Base-by-base conservation (phyloP, 129 eudicot species). In the Lactuca saligna region DNA sequence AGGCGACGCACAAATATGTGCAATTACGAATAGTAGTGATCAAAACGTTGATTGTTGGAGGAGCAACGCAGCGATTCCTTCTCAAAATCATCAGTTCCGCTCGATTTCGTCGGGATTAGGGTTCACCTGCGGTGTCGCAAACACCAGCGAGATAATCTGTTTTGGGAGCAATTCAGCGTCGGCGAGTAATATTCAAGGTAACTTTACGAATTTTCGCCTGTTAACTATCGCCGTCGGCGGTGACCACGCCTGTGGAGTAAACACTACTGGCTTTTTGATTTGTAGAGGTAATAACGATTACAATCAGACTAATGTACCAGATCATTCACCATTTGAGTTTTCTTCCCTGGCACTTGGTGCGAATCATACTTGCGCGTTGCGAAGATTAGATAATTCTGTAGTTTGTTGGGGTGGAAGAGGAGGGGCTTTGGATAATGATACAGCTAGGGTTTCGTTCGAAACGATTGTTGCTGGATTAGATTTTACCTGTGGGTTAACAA, bases 371-470 rank as follows among this genome's bases (percentile, higher is more conserved):
- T 85, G 90, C 60, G 86, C 66, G 2, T 71, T 82, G 61, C 48
- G 63, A 20, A 71, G 70, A 49, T 54, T 37, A 39, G 82, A 85
- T 58, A 75, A 75, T 32, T 68, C 60, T 15, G 86, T 79, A 8
- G 78, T 78, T 16, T 85, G 90, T 59, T 85, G 90, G 90, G 90
- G 90, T 9, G 81, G 81, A 34, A 6, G 12, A 0, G 72, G 46
- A 39, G 64, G 63, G 46, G 66, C 6, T 32, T 59, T 66, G 15
- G n/a, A 17, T 53, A n/a, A 9, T 13, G 33, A 54, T 54, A 55
- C 65, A 13, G 41, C 56, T 13, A 61, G 59, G 14, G 48, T 75
- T 39, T 82, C 86, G 8, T 85, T 85, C 50, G 90, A 84, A 70
- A 29, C 78, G 37, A 79, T 85, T 57, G 86, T 72, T 25, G 78